A percentile compares a stretch with the other conserved stretches of the same genome.
These are phyloP conservation scores for Phytophthora rubi DNA, from an alignment of 352 stramenopile species.

Conservation along the genomic window DNA sequence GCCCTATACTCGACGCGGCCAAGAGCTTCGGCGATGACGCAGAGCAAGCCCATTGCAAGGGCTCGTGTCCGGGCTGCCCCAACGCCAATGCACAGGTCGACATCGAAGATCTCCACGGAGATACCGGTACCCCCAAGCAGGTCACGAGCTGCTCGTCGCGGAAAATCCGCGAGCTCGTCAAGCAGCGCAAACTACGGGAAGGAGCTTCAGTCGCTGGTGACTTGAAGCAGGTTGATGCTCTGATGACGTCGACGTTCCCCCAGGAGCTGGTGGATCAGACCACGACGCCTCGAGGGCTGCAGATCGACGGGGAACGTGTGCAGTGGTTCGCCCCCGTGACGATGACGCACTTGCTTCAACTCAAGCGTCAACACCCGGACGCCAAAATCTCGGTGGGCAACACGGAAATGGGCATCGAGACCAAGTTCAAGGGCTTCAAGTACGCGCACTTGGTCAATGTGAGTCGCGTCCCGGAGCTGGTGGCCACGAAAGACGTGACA, in stretches of 20 bases:
- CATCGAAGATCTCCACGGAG: slow-evolving; percentile 60
- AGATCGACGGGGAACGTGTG: slow-evolving; percentile 72
- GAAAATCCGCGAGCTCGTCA: slow-evolving; percentile 68
- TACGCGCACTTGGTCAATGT: slow-evolving; percentile 78
- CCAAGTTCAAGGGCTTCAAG: slow-evolving; percentile 93
- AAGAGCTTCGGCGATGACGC: slow-evolving; percentile 87
- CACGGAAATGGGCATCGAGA: slow-evolving; percentile 97
- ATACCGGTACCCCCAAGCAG: slow-evolving; percentile 31
- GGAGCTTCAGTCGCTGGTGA: slow-evolving; percentile 28
- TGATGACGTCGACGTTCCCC: slow-evolving; percentile 48
- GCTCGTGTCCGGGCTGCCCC: slow-evolving; percentile 67
- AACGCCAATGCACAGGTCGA: slow-evolving; percentile 59
- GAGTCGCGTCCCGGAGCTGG: slow-evolving; percentile 69
- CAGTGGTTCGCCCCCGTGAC: slow-evolving; percentile 95
- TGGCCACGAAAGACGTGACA: slow-evolving; percentile 49
- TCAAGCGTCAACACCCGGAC: slow-evolving; percentile 85
- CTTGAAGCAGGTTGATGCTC: slow-evolving; percentile 23
- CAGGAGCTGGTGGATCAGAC: slow-evolving; percentile 68
- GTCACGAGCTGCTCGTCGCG: slow-evolving; percentile 68
- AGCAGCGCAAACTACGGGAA: slow-evolving; percentile 41
- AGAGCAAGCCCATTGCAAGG: slow-evolving; percentile 63
- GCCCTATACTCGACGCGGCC: slow-evolving; percentile 83
- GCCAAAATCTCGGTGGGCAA: slow-evolving; percentile 96
- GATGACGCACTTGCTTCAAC: slow-evolving; percentile 85
- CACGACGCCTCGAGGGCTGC: slow-evolving; percentile 56